Evolutionary conservation across 768 basidiomycete genomes (phyloP).

Genomic region (Trametes cinnabarina): DNA sequence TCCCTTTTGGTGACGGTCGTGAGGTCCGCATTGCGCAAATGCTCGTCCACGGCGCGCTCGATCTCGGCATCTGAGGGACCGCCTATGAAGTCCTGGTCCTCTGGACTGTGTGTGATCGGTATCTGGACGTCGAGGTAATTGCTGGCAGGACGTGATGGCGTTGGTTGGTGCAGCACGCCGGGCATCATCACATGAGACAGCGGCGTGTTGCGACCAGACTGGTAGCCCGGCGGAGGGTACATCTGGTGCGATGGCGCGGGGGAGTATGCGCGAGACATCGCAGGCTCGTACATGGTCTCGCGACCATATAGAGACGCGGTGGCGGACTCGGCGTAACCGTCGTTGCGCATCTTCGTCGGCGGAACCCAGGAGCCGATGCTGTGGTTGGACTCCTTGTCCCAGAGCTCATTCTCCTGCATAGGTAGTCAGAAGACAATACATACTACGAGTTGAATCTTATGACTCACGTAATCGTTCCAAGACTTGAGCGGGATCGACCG

Average conservation of each 20-base stretch:
- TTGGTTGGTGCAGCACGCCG: slow-evolving; percentile 52
- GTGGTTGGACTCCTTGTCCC: slow-evolving; percentile 97
- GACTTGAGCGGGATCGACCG: slow-evolving; percentile 90
- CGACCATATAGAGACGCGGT: slow-evolving; percentile 84
- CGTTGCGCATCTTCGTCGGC: slow-evolving; percentile 64
- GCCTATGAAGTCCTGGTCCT: slow-evolving; percentile 46
- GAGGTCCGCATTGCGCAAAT: slow-evolving; percentile 78
- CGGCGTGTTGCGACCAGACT: slow-evolving; percentile 74
- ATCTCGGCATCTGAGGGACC: slow-evolving; percentile 67
- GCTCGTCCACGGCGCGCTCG: slow-evolving; percentile 69
- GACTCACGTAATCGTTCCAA: slow-evolving; percentile 90
- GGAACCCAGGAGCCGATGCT: slow-evolving; percentile 93
- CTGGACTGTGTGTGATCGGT: slow-evolving; percentile 51
- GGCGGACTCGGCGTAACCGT: slow-evolving; percentile 74
- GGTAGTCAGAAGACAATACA: neutral
- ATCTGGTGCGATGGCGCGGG: slow-evolving; percentile 69
- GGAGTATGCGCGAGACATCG: slow-evolving; percentile 54
- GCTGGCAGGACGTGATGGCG: slow-evolving; percentile 68
- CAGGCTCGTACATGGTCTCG: slow-evolving; percentile 82
- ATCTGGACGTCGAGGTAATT: slow-evolving; percentile 77
- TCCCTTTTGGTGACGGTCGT: slow-evolving; percentile 91
- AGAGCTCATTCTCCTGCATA: slow-evolving; percentile 84
- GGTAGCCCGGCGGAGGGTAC: slow-evolving; percentile 63
- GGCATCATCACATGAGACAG: slow-evolving; percentile 19
- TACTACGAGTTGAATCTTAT: neutral